Conservation (phyloP, 2,329 filamentous ascomycete species). For the Rutstroemia sp. region DNA sequence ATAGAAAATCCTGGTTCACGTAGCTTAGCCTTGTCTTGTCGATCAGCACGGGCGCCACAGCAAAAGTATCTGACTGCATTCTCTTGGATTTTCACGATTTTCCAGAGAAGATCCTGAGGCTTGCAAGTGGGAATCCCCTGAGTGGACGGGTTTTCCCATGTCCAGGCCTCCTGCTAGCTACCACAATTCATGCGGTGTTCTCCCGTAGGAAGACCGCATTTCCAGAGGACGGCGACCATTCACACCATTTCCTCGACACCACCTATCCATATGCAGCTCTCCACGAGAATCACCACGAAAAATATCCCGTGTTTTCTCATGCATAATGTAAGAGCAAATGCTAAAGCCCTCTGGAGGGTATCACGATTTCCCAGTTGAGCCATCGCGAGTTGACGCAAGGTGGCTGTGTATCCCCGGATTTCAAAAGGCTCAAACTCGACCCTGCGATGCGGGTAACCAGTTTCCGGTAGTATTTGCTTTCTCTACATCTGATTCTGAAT, state of each 20-base stretch:
- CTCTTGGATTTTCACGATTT: background rate
- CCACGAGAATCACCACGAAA: conserved; percentile 10
- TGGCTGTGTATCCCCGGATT: conserved; percentile 10
- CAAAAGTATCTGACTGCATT: conserved; percentile 8
- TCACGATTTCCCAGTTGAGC: background rate
- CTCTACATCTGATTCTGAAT: background rate
- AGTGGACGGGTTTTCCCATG: conserved; percentile 1
- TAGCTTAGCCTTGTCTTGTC: conserved; percentile 2
- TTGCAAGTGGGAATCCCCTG: background rate
- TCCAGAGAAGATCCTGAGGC: background rate
- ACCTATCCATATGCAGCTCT: conserved; percentile 8
- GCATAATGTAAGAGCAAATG: background rate
- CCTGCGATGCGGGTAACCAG: conserved; percentile 1
- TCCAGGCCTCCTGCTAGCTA: background rate
- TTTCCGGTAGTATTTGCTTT: conserved; percentile 10
- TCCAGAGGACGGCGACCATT: conserved; percentile 10
- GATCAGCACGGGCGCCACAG: conserved; percentile 11
- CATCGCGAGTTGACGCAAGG: background rate
- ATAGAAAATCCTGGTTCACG: conserved; percentile 2
- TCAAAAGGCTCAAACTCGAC: background rate
- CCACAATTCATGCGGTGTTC: conserved; percentile 7
- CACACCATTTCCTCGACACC: conserved; percentile 7
- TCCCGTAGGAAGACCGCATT: conserved; percentile 8
- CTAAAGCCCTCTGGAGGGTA: background rate
- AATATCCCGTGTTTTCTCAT: conserved; percentile 7